Percentiles rank a stretch among this genome's conserved stretches.
phyloP scores from a whole-genome alignment of 1,284 basidiomycete genomes.

The Clitocybe nebularis region DNA sequence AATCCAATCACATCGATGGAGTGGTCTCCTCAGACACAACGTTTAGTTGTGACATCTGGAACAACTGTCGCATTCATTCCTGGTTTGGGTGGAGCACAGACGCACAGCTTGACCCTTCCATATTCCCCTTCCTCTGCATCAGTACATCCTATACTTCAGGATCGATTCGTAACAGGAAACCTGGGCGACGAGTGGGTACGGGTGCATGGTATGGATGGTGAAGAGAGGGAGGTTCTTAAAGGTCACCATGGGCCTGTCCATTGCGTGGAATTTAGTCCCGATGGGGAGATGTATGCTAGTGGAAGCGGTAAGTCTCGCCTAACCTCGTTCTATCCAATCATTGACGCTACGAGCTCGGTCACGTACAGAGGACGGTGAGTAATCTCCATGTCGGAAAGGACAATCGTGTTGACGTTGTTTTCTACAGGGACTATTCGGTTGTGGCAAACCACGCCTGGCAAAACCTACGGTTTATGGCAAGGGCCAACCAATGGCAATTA shows the following conservation, averaged over 20 bases:
- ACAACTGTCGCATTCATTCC: constrained; percentile 89
- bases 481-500: constrained; percentile 51
- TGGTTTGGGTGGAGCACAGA: constrained; percentile 40
- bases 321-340: constrained; percentile 3
- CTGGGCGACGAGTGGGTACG: constrained; percentile 94
- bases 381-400: no score
- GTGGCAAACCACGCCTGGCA: constrained; percentile 95
- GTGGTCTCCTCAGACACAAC: constrained; percentile 77
- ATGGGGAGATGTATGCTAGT: constrained; percentile 97
- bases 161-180: constrained; percentile 93
- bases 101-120: constrained; percentile 68
- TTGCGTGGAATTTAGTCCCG: constrained; percentile 90
- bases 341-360: constrained; percentile 8
- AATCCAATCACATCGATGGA: constrained; percentile 94
- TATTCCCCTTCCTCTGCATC: constrained; percentile 90
- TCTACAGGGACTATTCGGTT: constrained; percentile 81
- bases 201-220: constrained; percentile 87
- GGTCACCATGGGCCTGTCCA: constrained; percentile 98
- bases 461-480: constrained; percentile 92
- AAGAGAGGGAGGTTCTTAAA: constrained; percentile 89
- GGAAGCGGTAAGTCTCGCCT: constrained; percentile 73
- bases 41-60: constrained; percentile 88
- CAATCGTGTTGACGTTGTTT: background rate
- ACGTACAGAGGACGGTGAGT: constrained; percentile 67
- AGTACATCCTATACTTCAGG: constrained; percentile 84